Evolutionary conservation across 306 rosid genomes (phyloP), one percentile per base, ranked within the genome.

Genomic region (Cicer yamashitae): DNA sequence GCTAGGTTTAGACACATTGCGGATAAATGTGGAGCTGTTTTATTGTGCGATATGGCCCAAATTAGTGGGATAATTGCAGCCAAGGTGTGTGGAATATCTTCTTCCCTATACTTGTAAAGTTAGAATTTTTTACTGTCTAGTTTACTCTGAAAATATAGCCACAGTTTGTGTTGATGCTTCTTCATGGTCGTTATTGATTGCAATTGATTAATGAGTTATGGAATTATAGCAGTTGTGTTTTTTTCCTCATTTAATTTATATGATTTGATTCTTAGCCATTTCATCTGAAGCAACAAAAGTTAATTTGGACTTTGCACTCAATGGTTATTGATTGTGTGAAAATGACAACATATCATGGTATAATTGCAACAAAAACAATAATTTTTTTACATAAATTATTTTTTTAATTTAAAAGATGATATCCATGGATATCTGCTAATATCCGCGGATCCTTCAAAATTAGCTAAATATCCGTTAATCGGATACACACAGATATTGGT

Each of bases 11-110:
- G 98, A 85, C 93, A 83, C 63, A 85, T 94, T 82, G 93, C 98
- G 0, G 97, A 91, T 76, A 94, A 90, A 73, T 91, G 98, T 69
- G 96, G 97, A 48, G 91, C 97, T 43, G 93, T 89, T 25, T 81
- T 94, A 20, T 58, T 94, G 88, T 91, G 97, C 71, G 98, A 94
- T 79, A 94, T 94, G 97, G 98, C 98, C 13, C 97, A 91, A 81
- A 90, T 94, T 57, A 94, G 98, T 75, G 97, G 98, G 20, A 78
- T 94, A 41, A 80, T 91, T 14, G 96, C 96, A 6, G 98, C 97
- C 34, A 91, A 91, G 96, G 98, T 94, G 71, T 94, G 71, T 73
- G 93, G 82, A 77, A 44, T 66, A 30, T 46, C 46, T 60, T 66
- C 39, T 71, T 62, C 6, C 8, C 30, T 22, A 30, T 62, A 22